phyloP scores from a whole-genome alignment of 306 rosid genomes.

The Cyclanthera cordifolia region DNA sequence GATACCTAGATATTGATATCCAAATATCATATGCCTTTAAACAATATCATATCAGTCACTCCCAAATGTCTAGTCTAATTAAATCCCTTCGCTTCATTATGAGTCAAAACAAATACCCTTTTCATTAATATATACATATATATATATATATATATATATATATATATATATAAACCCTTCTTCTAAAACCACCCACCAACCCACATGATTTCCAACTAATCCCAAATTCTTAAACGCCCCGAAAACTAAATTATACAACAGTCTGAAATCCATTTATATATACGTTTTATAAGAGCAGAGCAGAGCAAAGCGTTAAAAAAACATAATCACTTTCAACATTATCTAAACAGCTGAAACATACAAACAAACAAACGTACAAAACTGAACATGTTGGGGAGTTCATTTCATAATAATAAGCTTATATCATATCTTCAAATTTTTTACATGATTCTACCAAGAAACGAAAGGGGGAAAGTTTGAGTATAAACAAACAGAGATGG shows the following conservation, averaged over 20 bases:
- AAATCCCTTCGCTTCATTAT: background rate
- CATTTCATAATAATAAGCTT: background rate
- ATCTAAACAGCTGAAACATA: background rate
- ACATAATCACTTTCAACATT: background rate
- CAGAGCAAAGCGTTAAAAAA: background rate
- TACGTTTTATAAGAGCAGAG: background rate
- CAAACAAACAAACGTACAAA: slow-evolving; percentile 7
- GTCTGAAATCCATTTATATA: background rate
- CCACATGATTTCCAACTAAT: background rate
- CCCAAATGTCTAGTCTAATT: background rate
- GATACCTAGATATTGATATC: background rate
- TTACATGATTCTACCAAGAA: background rate
- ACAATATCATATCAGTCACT: slow-evolving; percentile 7
- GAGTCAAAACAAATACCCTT: background rate
- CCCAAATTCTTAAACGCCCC: background rate
- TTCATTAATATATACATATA: background rate
- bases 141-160: too few species aligned
- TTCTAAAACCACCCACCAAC: background rate
- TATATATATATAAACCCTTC: background rate
- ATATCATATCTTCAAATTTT: slow-evolving; percentile 5
- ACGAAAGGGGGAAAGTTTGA: background rate
- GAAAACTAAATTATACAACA: background rate
- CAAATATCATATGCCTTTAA: background rate
- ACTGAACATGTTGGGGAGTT: background rate
- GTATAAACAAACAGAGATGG: slow-evolving; percentile 6